Evolutionary conservation across 495 filamentous ascomycete species (phyloP), one percentile per base, ranked within the genome.

Genomic region (Hyphodiscus hymeniophilus): DNA sequence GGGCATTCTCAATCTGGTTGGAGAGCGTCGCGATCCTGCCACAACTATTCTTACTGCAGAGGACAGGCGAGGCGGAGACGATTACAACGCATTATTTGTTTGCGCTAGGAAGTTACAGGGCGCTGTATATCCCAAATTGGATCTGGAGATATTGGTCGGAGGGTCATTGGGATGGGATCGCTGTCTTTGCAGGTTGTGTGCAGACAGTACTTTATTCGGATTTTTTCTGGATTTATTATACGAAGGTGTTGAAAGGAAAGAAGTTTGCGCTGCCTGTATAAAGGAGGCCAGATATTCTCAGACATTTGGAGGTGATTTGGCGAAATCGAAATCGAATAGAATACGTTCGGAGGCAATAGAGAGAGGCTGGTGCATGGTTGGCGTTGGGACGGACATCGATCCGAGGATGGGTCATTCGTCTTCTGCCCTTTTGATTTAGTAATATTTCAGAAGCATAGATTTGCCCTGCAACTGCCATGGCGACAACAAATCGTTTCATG

Each of bases 181-280:
- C 90, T 2, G 81, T 94, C 35, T 50, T 89, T 31, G 92, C 92
- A 7, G 92, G 92, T 8, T 75, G 95, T 23, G 71, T 95, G 50
- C 92, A 98, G 73, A 97, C 92, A 16, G 65, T 97, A 22, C 73
- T 97, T 43, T 98, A 98, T 68, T 94, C 87, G 44, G 92, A 98
- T 68, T 98, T 98, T 71, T 98, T 98, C 74, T 98, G 87, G 74
- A 95, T 98, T 52, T 98, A 98, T 67, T 98, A 95, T 64, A 95
- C 83, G 35, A 95, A 94, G 68, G 81, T 92, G 32, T 68, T 90
- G 72, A 87, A 89, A 67, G 87, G 87, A 42, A 85, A 87, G 74
- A 89, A 85, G 66, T 92, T 92, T 62, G 86, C 87, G 64, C 68
- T 92, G 43, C 87, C 87, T 13, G 87, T 91, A 53, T 92, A 75